Evolutionary conservation across 768 basidiomycete species (phyloP), one percentile per base, ranked within the genome.

Genomic region (Hygrocybe coccinea): DNA sequence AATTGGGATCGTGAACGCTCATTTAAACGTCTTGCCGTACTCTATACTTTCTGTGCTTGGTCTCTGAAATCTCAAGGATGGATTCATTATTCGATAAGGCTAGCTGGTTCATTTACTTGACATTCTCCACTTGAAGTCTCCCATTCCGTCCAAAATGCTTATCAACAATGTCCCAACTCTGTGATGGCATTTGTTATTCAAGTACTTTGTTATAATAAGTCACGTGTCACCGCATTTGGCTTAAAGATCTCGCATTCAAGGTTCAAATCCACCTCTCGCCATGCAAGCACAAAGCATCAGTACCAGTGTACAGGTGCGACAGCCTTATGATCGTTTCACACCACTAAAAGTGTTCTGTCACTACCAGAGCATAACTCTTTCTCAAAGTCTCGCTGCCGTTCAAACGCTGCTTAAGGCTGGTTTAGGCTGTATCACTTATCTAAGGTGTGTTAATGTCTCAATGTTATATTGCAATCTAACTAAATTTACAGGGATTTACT

Each of bases 391-490:
- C 51, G 78, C 79, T 39, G 83, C 84, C 17, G 81, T 91, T 10
- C 81, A 90, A 63, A 89, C 87, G 10, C 73, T 91, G 41, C 71
- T 91, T 5, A 78, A 76, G 57, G 87, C 89, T 8, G 85, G 87
- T 9, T 67, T 91, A 43, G 87, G 87, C 0, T 87, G 87, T 53
- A 87, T 91, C 53, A 81, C 87, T 14, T 91, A 85, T 67, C 70
- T 91, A 56, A 81, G 89, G 89, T 83, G 60, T 33, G 56, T 38
- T 9, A 50, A 17, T 11, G 48, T 14, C 44, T 44, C 41, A 49
- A 46, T 35, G n/a, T n/a, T n/a, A 17, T 24, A 36, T 33, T 55
- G 14, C n/a, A 24, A 34, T 12, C 12, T 41, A 46, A 45, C 12
- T 41, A 45, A 34, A n/a, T 21, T 50, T 50, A 37, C 49, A 91